Evolutionary conservation across 2,329 filamentous ascomycete genomes (phyloP).

Genomic region (Leptographium flavum): DNA sequence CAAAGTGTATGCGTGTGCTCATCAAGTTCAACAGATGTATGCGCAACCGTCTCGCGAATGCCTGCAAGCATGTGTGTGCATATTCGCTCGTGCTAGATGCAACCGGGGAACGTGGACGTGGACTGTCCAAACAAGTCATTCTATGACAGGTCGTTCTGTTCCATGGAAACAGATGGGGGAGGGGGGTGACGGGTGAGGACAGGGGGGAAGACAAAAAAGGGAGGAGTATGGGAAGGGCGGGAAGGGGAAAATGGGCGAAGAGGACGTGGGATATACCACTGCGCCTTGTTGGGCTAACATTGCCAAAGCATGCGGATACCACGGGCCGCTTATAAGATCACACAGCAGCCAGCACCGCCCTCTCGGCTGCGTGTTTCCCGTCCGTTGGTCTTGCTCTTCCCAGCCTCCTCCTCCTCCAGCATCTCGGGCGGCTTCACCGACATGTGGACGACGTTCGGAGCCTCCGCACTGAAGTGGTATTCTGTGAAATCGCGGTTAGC

Average conservation of each 20-base stretch:
- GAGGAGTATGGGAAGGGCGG: neutral
- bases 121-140: neutral
- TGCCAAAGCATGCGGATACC: too few relatives aligned
- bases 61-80: neutral
- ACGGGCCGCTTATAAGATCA: slow-evolving; percentile 31
- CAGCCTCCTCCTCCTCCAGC: slow-evolving; percentile 65
- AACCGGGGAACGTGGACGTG: neutral
- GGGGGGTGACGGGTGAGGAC: too few relatives aligned
- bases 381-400: slow-evolving; percentile 40
- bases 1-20: neutral
- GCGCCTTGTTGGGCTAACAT: too few relatives aligned
- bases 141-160: neutral
- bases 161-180: neutral
- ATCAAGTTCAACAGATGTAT: neutral
- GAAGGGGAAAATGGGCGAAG: neutral
- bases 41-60: neutral
- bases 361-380: slow-evolving; percentile 25
- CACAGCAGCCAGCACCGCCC: slow-evolving; percentile 31
- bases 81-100: neutral
- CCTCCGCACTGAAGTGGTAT: slow-evolving; percentile 60
- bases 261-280: neutral
- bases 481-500: slow-evolving; percentile 32
- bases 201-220: too few relatives aligned
- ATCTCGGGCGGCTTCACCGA: slow-evolving; percentile 77
- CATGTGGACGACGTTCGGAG: slow-evolving; percentile 86